phyloP scores from a whole-genome alignment of 352 stramenopile species.

The Globisporangium nodosum region DNA sequence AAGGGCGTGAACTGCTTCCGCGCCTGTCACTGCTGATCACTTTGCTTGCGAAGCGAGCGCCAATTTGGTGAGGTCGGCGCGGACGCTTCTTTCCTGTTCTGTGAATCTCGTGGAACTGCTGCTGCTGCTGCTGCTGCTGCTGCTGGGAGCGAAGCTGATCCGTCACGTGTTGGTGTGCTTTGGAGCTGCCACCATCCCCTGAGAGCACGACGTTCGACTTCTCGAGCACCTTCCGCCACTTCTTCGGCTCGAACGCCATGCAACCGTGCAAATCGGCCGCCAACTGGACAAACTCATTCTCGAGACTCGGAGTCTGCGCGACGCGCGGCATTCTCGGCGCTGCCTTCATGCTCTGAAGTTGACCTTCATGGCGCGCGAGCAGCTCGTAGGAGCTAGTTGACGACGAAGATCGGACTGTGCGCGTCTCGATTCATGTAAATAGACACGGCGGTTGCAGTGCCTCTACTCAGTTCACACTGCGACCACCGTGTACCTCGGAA shows the following conservation, averaged over 20 bases:
- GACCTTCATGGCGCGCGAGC: too few relatives aligned
- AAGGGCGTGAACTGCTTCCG: constrained; percentile 4
- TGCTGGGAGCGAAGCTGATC: neutral
- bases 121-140: neutral
- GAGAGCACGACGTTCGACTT: constrained; percentile 24
- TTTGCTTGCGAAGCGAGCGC: neutral
- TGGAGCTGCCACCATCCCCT: neutral
- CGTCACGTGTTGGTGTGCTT: neutral
- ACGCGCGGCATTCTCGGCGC: neutral
- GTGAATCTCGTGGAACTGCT: neutral
- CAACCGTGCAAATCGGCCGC: constrained; percentile 39
- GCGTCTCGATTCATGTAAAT: too few relatives aligned
- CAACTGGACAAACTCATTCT: constrained; percentile 44
- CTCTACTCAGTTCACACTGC: constrained; percentile 6
- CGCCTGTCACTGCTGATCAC: neutral
- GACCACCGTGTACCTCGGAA: constrained; percentile 18
- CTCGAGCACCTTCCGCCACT: constrained; percentile 43
- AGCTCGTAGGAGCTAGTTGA: too few relatives aligned
- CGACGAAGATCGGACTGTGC: too few relatives aligned
- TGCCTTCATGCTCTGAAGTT: neutral
- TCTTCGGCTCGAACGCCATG: constrained; percentile 52
- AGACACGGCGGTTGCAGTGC: too few relatives aligned
- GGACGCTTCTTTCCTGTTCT: neutral
- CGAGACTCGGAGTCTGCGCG: neutral
- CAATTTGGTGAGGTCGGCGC: neutral